These are phyloP conservation scores for Chenopodium formosanum DNA, from an alignment of 148 eudicot genomes.

Conservation along the genomic window DNA sequence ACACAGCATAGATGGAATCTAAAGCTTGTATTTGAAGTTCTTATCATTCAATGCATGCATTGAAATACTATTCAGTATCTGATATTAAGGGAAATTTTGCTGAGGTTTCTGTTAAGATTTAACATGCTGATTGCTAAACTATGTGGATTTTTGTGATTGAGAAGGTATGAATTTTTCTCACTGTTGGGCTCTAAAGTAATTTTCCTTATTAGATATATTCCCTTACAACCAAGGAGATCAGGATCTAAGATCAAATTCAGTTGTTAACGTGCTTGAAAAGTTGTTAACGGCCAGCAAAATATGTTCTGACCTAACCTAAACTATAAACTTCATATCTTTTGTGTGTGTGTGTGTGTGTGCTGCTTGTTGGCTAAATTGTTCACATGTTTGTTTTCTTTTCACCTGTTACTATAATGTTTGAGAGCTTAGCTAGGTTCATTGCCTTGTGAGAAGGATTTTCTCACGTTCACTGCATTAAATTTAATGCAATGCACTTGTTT, in stretches of 20 bases:
- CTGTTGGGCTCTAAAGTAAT: neutral
- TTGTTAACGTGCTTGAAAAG: neutral
- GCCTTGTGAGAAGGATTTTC: neutral
- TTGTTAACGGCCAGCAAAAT: too few species aligned
- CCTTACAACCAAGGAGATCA: neutral
- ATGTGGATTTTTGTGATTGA: neutral
- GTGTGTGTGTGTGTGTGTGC: neutral
- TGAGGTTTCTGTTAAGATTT: neutral
- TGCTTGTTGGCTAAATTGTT: neutral
- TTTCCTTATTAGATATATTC: neutral
- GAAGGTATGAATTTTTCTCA: neutral
- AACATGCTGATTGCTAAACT: neutral
- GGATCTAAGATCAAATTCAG: neutral
- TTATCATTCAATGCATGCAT: neutral
- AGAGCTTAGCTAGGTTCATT: neutral
- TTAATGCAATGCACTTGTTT: neutral
- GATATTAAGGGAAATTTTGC: neutral
- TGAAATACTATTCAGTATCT: neutral
- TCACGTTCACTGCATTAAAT: neutral
- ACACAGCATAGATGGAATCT: neutral
- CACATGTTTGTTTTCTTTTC: neutral
- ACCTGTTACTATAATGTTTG: neutral
- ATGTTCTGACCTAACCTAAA: too few species aligned
- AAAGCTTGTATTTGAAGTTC: neutral
- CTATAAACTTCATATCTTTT: too few species aligned